Percentiles rank a stretch among this genome's conserved stretches.
phyloP scores from a whole-genome alignment of 1,139 yeast species.

The Geotrichum fermentans region DNA sequence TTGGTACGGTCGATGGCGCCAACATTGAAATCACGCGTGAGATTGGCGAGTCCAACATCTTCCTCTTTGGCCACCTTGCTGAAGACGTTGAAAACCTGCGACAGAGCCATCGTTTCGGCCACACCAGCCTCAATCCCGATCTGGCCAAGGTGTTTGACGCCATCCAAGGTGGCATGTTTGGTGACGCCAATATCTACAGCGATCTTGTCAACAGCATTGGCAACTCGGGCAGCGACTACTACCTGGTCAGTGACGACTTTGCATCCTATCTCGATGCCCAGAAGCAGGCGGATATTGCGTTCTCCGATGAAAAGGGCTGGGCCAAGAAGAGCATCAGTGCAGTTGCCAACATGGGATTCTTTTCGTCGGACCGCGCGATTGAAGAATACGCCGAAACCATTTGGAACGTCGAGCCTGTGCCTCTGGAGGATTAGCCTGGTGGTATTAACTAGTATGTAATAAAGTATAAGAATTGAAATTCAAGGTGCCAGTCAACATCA shows the following conservation, averaged over 20 bases:
- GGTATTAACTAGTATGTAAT: too few species aligned
- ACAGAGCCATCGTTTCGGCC: slow-evolving; percentile 60
- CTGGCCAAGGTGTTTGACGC: slow-evolving; percentile 61
- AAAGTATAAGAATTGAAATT: neutral
- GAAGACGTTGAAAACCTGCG: slow-evolving; percentile 86
- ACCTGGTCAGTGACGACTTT: slow-evolving; percentile 84
- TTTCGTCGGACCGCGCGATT: slow-evolving; percentile 84
- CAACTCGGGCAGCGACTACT: slow-evolving; percentile 64
- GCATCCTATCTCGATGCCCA: slow-evolving; percentile 83
- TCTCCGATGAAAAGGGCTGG: slow-evolving; percentile 65
- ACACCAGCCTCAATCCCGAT: slow-evolving; percentile 45
- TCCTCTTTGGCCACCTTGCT: slow-evolving; percentile 83
- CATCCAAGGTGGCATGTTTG: slow-evolving; percentile 69
- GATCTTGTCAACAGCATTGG: slow-evolving; percentile 62
- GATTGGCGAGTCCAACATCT: slow-evolving; percentile 88
- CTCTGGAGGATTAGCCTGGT: slow-evolving; percentile 14
- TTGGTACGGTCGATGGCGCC: slow-evolving; percentile 97
- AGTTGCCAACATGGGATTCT: slow-evolving; percentile 93
- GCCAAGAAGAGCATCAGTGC: slow-evolving; percentile 65
- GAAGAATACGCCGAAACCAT: slow-evolving; percentile 89
- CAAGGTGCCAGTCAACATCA: neutral
- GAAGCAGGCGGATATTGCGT: slow-evolving; percentile 65
- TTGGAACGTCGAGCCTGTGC: slow-evolving; percentile 79
- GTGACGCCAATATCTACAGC: slow-evolving; percentile 62
- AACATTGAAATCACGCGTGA: slow-evolving; percentile 93